phyloP scores from a whole-genome alignment of 1,284 basidiomycete species.

The Melampsora americana region DNA sequence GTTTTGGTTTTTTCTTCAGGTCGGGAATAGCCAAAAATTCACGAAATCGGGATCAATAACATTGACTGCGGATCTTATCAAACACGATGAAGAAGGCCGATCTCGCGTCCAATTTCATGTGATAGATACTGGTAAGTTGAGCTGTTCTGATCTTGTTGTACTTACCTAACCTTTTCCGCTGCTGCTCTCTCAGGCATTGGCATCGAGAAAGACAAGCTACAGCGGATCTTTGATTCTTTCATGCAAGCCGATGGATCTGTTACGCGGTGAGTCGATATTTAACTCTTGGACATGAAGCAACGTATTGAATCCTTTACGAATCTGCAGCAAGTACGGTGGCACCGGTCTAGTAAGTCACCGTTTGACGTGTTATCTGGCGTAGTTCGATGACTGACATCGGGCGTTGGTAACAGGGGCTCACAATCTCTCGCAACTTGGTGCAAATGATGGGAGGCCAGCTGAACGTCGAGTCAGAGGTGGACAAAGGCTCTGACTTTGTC shows the following conservation, averaged over 20 bases:
- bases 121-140: conserved; percentile 32
- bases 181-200: conserved; percentile 22
- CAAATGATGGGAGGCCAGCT: conserved; percentile 44
- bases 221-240: conserved; percentile 42
- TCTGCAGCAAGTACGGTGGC: conserved; percentile 36
- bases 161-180: not conserved
- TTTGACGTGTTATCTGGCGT: not conserved
- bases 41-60: conserved; percentile 36
- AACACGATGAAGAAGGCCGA: conserved; percentile 15
- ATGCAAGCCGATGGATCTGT: conserved; percentile 44
- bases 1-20: not conserved
- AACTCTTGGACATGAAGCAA: no score
- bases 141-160: no score
- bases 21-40: conserved; percentile 43
- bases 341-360: conserved; percentile 36
- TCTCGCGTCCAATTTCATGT: conserved; percentile 40
- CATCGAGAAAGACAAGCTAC: conserved; percentile 41
- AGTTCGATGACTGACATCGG: not conserved
- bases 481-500: conserved; percentile 35
- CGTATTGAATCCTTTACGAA: not conserved
- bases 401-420: conserved; percentile 29
- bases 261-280: conserved; percentile 19
- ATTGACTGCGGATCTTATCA: conserved; percentile 26
- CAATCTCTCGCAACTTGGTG: conserved; percentile 41
- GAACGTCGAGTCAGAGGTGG: conserved; percentile 34